Evolutionary conservation across 495 filamentous ascomycete species (phyloP).

Genomic region (Letharia columbiana): DNA sequence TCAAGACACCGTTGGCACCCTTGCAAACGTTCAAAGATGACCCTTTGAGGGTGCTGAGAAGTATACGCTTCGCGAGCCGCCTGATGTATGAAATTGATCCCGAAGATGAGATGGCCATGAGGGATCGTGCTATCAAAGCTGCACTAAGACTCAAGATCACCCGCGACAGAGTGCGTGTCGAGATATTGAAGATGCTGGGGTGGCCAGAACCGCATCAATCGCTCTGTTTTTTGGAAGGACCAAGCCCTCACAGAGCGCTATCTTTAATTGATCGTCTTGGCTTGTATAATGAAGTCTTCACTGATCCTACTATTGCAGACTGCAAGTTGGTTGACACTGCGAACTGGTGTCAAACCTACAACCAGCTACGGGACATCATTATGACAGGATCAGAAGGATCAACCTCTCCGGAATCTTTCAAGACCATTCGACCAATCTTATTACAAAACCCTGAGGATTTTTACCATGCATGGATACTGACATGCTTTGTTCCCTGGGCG

Average conservation of each 20-base stretch:
- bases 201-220: not conserved
- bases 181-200: slow-evolving; percentile 90
- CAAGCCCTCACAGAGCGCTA: slow-evolving; percentile 59
- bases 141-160: slow-evolving; percentile 85
- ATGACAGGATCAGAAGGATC: slow-evolving; percentile 28
- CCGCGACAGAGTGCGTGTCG: slow-evolving; percentile 73
- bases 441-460: slow-evolving; percentile 49
- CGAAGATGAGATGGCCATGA: slow-evolving; percentile 65
- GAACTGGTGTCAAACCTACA: slow-evolving; percentile 43
- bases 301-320: slow-evolving; percentile 43
- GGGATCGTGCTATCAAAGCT: slow-evolving; percentile 57
- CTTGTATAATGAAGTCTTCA: slow-evolving; percentile 77
- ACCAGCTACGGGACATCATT: slow-evolving; percentile 32
- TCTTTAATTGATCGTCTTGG: slow-evolving; percentile 62
- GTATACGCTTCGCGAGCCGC: slow-evolving; percentile 83
- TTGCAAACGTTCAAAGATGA: slow-evolving; percentile 93
- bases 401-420: slow-evolving; percentile 37
- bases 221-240: slow-evolving; percentile 38
- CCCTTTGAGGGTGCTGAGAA: slow-evolving; percentile 77
- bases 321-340: slow-evolving; percentile 25
- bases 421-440: slow-evolving; percentile 43
- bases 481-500: slow-evolving; percentile 69
- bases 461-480: slow-evolving; percentile 68
- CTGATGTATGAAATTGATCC: slow-evolving; percentile 68
- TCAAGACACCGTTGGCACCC: slow-evolving; percentile 83